Percentiles rank a stretch among this genome's conserved stretches.
Evolutionary conservation across 2,329 filamentous ascomycete genomes (phyloP).

Genomic region (Epichloe aotearoae): DNA sequence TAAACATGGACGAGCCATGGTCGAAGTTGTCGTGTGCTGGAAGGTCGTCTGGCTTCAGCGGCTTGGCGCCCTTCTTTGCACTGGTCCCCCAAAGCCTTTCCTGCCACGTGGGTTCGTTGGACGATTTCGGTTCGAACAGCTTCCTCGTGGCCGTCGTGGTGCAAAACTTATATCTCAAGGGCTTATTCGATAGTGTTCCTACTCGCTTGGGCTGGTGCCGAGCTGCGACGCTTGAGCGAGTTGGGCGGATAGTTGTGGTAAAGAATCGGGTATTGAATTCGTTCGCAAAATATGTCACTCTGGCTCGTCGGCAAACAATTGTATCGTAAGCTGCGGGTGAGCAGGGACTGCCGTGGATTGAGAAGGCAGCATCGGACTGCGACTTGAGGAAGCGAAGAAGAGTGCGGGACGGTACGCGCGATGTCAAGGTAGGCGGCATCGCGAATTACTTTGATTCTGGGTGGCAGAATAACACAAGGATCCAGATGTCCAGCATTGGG

Average conservation of each 20-base stretch:
- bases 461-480: conserved; percentile 4
- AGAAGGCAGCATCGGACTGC: conserved; percentile 50
- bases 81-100: conserved; percentile 34
- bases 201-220: background rate
- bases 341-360: conserved; percentile 21
- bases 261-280: background rate
- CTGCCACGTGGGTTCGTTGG: conserved; percentile 27
- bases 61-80: conserved; percentile 23
- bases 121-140: conserved; percentile 8
- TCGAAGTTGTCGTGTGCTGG: conserved; percentile 46
- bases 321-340: conserved; percentile 5
- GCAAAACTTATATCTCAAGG: conserved; percentile 11
- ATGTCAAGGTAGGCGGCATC: conserved; percentile 32
- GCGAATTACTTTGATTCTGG: conserved; percentile 9
- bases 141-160: conserved; percentile 15
- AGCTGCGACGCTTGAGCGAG: background rate
- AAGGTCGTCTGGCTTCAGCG: conserved; percentile 43
- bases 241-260: background rate
- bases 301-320: conserved; percentile 10
- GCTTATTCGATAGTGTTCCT: background rate
- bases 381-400: conserved; percentile 61
- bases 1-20: conserved; percentile 45
- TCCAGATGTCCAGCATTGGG: conserved; percentile 6
- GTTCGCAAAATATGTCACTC: conserved; percentile 2
- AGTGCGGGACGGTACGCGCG: conserved; percentile 36